These are phyloP conservation scores for Dittrichia graveolens DNA, from an alignment of 129 eudicot species.

Conservation along the genomic window DNA sequence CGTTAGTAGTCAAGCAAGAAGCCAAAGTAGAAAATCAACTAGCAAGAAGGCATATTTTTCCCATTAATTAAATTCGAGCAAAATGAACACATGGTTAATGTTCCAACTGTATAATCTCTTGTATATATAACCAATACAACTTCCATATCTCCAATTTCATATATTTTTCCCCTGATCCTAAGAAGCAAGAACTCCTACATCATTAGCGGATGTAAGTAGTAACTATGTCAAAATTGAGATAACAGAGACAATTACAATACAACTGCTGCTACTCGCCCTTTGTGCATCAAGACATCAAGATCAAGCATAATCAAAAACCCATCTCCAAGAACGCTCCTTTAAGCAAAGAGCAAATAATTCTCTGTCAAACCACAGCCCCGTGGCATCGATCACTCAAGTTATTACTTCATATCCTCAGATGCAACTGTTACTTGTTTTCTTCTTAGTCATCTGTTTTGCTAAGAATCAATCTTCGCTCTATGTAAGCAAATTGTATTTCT, in stretches of 20 bases:
- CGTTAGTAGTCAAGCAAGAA: no score
- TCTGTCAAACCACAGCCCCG: neutral
- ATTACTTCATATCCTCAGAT: neutral
- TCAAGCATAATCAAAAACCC: neutral
- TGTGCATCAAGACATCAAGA: neutral
- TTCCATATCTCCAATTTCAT: neutral
- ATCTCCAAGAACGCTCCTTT: slow-evolving; percentile 10
- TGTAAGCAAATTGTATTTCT: neutral
- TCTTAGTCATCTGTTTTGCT: neutral
- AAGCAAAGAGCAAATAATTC: neutral
- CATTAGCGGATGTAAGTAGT: neutral
- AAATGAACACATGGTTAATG: no score
- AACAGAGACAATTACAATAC: neutral
- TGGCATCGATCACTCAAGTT: neutral
- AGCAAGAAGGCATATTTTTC: no score
- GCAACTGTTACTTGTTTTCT: neutral
- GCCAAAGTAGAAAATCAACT: no score
- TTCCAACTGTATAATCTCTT: no score
- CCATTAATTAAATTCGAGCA: no score
- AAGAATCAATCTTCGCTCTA: slow-evolving; percentile 1
- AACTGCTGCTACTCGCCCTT: neutral
- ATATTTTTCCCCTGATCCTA: neutral
- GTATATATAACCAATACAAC: neutral
- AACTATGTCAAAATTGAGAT: no score
- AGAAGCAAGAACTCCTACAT: neutral